These are phyloP conservation scores for Solanum chacoense DNA, from an alignment of 305 asterid species.

Conservation along the genomic window DNA sequence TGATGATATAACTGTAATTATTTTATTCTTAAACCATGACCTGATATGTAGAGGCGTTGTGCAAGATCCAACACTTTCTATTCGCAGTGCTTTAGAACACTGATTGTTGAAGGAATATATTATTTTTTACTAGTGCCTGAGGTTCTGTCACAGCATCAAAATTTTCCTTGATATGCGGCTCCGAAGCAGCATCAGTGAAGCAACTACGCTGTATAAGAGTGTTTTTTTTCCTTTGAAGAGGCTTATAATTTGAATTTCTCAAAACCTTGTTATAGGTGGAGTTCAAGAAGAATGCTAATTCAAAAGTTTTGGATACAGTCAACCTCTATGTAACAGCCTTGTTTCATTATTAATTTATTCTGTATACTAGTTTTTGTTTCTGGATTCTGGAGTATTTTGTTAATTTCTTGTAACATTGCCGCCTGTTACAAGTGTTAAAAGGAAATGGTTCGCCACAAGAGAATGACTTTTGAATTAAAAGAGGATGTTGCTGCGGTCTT, in stretches of 20 bases:
- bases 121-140: neutral
- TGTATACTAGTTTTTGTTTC: neutral
- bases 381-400: neutral
- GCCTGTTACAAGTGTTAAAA: neutral
- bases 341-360: neutral
- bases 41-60: slow-evolving; percentile 17
- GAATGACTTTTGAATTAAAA: neutral
- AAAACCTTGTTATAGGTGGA: neutral
- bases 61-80: slow-evolving; percentile 18
- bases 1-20: slow-evolving; percentile 30
- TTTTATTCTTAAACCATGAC: slow-evolving; percentile 24
- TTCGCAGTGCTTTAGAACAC: slow-evolving; percentile 22
- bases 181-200: neutral
- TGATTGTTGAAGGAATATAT: slow-evolving; percentile 1
- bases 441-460: neutral
- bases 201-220: neutral
- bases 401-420: neutral
- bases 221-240: slow-evolving; percentile 1
- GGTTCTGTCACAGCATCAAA: neutral
- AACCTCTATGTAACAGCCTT: slow-evolving; percentile 3
- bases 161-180: neutral
- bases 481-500: neutral
- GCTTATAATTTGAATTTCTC: slow-evolving; percentile 1
- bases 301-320: neutral
- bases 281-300: neutral